A percentile compares a stretch with the other conserved stretches of the same genome.
These are phyloP conservation scores for Claviceps capensis DNA, from an alignment of 2,329 filamentous ascomycete genomes.

Conservation along the genomic window DNA sequence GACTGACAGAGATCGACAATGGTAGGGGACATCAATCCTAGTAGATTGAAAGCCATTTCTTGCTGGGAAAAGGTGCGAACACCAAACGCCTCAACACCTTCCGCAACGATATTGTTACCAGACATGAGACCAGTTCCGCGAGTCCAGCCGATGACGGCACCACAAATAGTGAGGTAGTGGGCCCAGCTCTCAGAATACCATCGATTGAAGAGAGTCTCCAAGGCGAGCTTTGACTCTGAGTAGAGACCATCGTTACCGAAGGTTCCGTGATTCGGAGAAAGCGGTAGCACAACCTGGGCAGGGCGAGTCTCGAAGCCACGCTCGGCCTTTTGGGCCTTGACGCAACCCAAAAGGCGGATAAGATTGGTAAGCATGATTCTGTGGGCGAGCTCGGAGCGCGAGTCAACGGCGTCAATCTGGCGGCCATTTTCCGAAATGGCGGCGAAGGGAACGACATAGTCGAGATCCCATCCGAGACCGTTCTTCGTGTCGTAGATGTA, in stretches of 20 bases:
- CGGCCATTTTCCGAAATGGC: constrained; percentile 96
- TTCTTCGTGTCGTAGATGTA: constrained; percentile 97
- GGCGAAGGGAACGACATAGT: constrained; percentile 90
- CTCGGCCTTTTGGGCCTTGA: constrained; percentile 82
- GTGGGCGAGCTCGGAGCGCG: constrained; percentile 93
- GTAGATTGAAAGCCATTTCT: constrained; percentile 98
- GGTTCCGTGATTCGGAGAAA: constrained; percentile 96
- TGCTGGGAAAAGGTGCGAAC: constrained; percentile 98
- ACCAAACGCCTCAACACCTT: constrained; percentile 90
- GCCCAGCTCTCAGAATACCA: constrained; percentile 98
- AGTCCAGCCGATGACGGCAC: constrained; percentile 97
- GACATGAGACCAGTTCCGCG: constrained; percentile 97
- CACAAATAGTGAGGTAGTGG: constrained; percentile 95
- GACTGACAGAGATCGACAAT: constrained; percentile 92
- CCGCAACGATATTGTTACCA: constrained; percentile 93
- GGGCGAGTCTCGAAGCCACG: constrained; percentile 89
- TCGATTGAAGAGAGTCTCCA: constrained; percentile 95
- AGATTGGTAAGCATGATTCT: constrained; percentile 99
- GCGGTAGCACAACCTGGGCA: constrained; percentile 86
- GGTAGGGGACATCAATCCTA: constrained; percentile 86
- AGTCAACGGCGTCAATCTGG: constrained; percentile 93
- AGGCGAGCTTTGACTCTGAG: constrained; percentile 91
- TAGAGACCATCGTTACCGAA: constrained; percentile 97
- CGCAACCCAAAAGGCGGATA: constrained; percentile 72
- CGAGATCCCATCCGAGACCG: constrained; percentile 94